Percentiles rank a stretch among this genome's conserved stretches.
Evolutionary conservation across 805 yeast species (phyloP).

Genomic region (Ogataea thermomethanolica): DNA sequence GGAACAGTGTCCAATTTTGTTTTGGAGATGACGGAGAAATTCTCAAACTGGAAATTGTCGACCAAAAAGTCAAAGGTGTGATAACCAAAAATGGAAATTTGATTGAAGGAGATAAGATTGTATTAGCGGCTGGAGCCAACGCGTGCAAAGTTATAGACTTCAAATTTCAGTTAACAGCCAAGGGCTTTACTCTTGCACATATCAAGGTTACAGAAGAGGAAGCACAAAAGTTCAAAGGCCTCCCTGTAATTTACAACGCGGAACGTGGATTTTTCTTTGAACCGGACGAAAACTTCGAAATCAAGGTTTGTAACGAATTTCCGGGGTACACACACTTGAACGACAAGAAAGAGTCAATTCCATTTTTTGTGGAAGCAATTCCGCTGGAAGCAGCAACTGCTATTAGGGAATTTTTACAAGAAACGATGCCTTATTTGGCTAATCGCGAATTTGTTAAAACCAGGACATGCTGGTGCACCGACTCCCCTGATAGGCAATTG

Average conservation of each 20-base stretch:
- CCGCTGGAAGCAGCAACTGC: constrained; percentile 22
- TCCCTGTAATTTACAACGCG: constrained; percentile 42
- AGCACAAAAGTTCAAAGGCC: constrained; percentile 30
- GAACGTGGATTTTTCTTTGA: constrained; percentile 45
- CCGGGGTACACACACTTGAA: constrained; percentile 15
- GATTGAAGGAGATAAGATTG: constrained; percentile 29
- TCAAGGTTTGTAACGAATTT: constrained; percentile 36
- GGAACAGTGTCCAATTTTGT: constrained; percentile 20
- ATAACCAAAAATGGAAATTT: constrained; percentile 26
- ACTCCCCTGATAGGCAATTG: constrained; percentile 25
- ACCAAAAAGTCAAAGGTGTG: constrained; percentile 5
- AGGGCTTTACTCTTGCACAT: constrained; percentile 39
- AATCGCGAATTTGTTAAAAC: constrained; percentile 19
- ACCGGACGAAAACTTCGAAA: constrained; percentile 37
- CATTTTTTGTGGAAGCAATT: constrained; percentile 34
- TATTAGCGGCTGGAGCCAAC: constrained; percentile 38
- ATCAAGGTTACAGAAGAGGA: constrained; percentile 36
- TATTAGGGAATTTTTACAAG: constrained; percentile 21
- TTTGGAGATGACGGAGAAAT: constrained; percentile 15
- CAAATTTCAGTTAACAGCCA: constrained; percentile 32
- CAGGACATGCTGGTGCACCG: constrained; percentile 30
- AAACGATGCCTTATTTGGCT: constrained; percentile 36
- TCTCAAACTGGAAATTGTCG: constrained; percentile 1
- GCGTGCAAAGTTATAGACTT: constrained; percentile 34
- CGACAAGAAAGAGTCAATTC: constrained; percentile 24